Percentiles rank a stretch among this genome's conserved stretches.
These are phyloP conservation scores for Camellia oleifera DNA, from an alignment of 179 eudicot genomes.

Conservation along the genomic window DNA sequence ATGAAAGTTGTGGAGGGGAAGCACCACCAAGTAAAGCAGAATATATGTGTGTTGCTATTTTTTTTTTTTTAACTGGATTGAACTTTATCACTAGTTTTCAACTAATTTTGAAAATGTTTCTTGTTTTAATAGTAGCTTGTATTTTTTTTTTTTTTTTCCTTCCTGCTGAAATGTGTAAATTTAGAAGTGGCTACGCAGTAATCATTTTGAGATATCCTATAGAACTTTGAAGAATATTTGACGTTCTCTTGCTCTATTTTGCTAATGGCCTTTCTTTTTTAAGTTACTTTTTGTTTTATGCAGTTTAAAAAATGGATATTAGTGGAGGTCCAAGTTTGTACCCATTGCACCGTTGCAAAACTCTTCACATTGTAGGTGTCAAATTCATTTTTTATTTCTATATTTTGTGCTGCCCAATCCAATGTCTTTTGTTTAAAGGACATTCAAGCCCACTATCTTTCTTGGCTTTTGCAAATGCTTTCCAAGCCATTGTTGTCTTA, in stretches of 20 bases:
- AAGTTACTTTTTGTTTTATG: constrained; percentile 11
- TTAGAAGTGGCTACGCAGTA: neutral
- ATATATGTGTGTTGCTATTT: neutral
- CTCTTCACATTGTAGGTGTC: constrained; percentile 80
- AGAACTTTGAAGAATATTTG: neutral
- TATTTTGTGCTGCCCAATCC: constrained; percentile 7
- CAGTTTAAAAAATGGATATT: constrained; percentile 59
- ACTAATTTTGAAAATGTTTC: neutral
- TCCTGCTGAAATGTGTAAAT: neutral
- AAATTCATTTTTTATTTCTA: constrained; percentile 19
- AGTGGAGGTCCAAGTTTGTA: constrained; percentile 51
- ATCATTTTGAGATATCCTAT: neutral
- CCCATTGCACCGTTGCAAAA: constrained; percentile 85
- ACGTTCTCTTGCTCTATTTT: neutral
- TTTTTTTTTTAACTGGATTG: neutral
- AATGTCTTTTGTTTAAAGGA: constrained; percentile 12
- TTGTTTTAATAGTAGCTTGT: neutral
- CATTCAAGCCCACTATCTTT: constrained; percentile 14
- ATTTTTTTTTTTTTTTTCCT: neutral
- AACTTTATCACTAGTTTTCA: neutral
- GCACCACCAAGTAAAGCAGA: neutral
- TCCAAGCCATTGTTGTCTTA: constrained; percentile 19
- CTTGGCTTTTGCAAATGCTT: constrained; percentile 15
- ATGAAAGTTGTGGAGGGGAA: no score
- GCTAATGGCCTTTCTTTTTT: neutral